Conservation (phyloP, 192 early-diverging fungal species). For the Coemansia guatemalensis region DNA sequence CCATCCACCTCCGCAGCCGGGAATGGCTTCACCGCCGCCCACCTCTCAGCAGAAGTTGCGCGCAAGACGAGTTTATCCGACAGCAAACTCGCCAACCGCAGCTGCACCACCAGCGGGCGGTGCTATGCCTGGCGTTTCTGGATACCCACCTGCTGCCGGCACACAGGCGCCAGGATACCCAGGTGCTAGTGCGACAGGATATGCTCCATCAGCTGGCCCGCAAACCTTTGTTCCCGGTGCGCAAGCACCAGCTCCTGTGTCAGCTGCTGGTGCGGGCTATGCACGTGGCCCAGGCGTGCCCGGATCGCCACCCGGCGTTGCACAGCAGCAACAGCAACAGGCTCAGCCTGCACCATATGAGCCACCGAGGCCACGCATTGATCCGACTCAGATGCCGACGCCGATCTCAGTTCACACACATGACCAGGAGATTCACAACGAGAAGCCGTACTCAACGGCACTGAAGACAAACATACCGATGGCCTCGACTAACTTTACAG, state of each 20-base stretch:
- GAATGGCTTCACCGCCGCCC: constrained; percentile 23
- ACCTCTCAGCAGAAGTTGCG: constrained; percentile 28
- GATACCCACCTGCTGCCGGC: constrained; percentile 20
- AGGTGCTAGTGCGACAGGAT: constrained; percentile 19
- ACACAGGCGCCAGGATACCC: constrained; percentile 30
- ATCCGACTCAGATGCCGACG: constrained; percentile 93
- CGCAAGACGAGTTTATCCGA: constrained; percentile 30
- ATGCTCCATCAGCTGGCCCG: constrained; percentile 35
- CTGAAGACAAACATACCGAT: constrained; percentile 72
- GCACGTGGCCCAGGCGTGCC: constrained; percentile 21
- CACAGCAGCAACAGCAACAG: constrained; percentile 26
- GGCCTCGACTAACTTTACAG: constrained; percentile 74
- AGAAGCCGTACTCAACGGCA: constrained; percentile 71
- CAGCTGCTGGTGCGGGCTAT: constrained; percentile 24
- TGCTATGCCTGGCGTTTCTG: constrained; percentile 2
- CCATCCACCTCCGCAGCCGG: constrained; percentile 25
- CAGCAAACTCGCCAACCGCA: constrained; percentile 11
- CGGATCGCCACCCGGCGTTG: background rate
- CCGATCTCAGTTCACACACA: constrained; percentile 80
- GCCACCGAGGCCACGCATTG: constrained; percentile 67
- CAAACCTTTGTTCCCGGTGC: constrained; percentile 52
- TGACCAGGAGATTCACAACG: constrained; percentile 73
- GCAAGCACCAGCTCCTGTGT: constrained; percentile 30
- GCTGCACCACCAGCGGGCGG: constrained; percentile 4
- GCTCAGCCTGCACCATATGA: constrained; percentile 42